A percentile compares a stretch with the other conserved stretches of the same genome.
Conservation (phyloP, 2,329 filamentous ascomycete species). For the Claviceps africana region DNA sequence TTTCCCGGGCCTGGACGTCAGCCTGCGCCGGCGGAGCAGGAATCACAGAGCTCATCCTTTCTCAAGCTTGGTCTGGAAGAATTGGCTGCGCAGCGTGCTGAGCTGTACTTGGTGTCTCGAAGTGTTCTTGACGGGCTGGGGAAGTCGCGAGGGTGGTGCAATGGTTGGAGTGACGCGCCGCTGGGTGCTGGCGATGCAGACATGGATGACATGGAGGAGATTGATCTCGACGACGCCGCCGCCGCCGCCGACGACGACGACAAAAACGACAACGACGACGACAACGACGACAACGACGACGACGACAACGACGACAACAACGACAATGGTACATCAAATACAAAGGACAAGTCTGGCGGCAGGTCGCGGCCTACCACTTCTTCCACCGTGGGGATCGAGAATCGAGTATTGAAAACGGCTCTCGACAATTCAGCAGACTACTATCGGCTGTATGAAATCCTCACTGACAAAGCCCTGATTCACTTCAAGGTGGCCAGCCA, state of each 20-base stretch:
- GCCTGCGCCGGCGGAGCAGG: constrained; percentile 22
- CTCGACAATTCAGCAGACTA: constrained; percentile 50
- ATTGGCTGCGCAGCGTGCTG: constrained; percentile 67
- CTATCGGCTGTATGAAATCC: constrained; percentile 52
- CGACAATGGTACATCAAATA: constrained; percentile 18
- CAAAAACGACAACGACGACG: no score
- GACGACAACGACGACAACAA: no score
- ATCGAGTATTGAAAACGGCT: constrained; percentile 44
- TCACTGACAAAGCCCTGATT: constrained; percentile 74
- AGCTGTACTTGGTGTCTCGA: constrained; percentile 66
- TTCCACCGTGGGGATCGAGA: constrained; percentile 21
- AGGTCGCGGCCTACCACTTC: not conserved
- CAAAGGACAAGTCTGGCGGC: constrained; percentile 2
- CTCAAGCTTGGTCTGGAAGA: constrained; percentile 60
- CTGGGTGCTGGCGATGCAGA: constrained; percentile 31
- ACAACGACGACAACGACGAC: no score
- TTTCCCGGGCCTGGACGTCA: constrained; percentile 36
- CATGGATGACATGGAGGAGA: constrained; percentile 39
- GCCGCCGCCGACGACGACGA: no score
- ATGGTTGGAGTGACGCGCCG: constrained; percentile 56
- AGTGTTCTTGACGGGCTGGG: constrained; percentile 66
- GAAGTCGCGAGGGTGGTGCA: constrained; percentile 56
- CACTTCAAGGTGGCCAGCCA: constrained; percentile 73
- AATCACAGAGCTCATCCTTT: constrained; percentile 32
- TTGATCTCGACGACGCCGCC: constrained; percentile 43